Percentiles rank a stretch among this genome's conserved stretches.
Conservation (phyloP, 805 yeast genomes). For the Ogataea pignaliae region DNA sequence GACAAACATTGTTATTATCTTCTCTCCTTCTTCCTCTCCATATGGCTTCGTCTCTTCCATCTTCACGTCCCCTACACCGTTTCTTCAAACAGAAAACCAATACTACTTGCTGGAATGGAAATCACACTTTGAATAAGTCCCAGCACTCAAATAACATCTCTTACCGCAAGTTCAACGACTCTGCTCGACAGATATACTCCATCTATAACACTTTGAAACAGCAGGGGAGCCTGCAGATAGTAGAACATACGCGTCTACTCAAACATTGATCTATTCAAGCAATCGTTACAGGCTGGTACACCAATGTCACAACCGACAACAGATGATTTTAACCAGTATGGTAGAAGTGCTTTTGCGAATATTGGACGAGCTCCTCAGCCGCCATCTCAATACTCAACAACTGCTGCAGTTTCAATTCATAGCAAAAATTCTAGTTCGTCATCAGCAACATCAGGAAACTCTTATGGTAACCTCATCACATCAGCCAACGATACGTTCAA, state of each 20-base stretch:
- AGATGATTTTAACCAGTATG: constrained; percentile 5
- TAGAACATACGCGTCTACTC: background rate
- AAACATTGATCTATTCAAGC: background rate
- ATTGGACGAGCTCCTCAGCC: constrained; percentile 24
- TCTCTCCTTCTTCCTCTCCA: too few relatives aligned
- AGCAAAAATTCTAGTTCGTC: constrained; percentile 32
- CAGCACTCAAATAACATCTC: too few relatives aligned
- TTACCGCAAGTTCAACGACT: too few relatives aligned
- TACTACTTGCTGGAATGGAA: too few relatives aligned
- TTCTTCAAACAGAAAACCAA: too few relatives aligned
- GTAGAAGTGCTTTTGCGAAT: constrained; percentile 18
- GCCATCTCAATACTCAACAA: constrained; percentile 8
- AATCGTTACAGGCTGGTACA: background rate
- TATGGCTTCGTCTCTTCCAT: too few relatives aligned
- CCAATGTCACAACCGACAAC: constrained; percentile 14
- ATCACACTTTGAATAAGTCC: too few relatives aligned
- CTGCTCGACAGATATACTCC: too few relatives aligned
- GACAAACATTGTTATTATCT: too few relatives aligned
- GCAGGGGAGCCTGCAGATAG: too few relatives aligned
- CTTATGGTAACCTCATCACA: constrained; percentile 20
- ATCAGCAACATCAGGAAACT: constrained; percentile 24
- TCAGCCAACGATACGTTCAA: constrained; percentile 6
- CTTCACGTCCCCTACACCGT: too few relatives aligned
- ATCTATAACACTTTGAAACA: too few relatives aligned
- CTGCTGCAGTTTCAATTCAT: constrained; percentile 18